A percentile compares a stretch with the other conserved stretches of the same genome.
Conservation (phyloP, 306 rosid genomes). For the Acacia melanoxylon region DNA sequence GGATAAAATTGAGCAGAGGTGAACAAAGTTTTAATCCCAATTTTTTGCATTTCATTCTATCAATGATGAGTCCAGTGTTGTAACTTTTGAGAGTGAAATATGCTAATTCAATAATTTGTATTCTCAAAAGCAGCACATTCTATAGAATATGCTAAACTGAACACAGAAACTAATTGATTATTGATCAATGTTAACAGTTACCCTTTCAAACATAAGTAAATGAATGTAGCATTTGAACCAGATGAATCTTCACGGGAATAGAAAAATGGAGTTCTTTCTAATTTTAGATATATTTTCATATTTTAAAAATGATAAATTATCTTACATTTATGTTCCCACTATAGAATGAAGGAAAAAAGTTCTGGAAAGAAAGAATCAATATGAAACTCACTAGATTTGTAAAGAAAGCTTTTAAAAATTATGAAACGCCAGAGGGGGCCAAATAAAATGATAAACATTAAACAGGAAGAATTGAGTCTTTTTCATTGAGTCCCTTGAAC, state of each 20-base stretch:
- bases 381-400: no score
- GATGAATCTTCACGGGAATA: not conserved
- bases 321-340: not conserved
- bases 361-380: no score
- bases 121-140: not conserved
- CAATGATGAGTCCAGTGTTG: constrained; percentile 12
- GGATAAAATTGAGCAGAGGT: not conserved
- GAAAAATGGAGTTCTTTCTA: not conserved
- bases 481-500: not conserved
- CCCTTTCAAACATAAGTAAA: not conserved
- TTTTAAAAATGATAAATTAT: no score
- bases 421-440: not conserved
- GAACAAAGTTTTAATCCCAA: not conserved
- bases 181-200: not conserved
- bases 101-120: not conserved
- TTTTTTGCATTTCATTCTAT: not conserved
- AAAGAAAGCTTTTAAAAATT: not conserved
- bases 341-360: not conserved
- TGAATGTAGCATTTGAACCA: not conserved
- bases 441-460: not conserved
- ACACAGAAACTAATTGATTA: not conserved
- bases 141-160: not conserved
- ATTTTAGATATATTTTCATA: not conserved
- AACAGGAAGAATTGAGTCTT: not conserved
- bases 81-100: not conserved